phyloP scores from a whole-genome alignment of 805 yeast species.

The Candida gorgasii region DNA sequence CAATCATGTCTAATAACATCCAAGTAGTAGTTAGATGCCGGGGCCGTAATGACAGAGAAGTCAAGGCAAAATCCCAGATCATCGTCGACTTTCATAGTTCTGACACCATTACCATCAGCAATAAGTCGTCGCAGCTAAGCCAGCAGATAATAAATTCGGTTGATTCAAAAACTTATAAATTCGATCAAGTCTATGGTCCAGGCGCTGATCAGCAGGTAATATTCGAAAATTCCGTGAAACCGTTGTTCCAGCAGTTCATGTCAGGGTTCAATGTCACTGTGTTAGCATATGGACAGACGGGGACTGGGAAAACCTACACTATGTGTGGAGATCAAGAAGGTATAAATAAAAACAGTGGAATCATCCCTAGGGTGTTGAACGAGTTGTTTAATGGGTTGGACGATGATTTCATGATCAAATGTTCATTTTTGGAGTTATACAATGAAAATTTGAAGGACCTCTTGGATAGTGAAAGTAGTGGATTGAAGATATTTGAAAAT shows the following conservation, averaged over 20 bases:
- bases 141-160: conserved; percentile 37
- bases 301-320: conserved; percentile 83
- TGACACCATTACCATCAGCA: conserved; percentile 24
- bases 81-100: conserved; percentile 47
- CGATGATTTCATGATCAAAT: conserved; percentile 65
- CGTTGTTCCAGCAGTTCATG: conserved; percentile 67
- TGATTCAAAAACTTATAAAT: conserved; percentile 53
- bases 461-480: conserved; percentile 42
- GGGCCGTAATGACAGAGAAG: conserved; percentile 47
- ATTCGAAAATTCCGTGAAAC: conserved; percentile 70
- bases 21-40: conserved; percentile 59
- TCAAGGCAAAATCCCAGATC: conserved; percentile 44
- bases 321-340: conserved; percentile 53
- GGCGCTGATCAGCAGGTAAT: conserved; percentile 70
- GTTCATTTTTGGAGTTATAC: conserved; percentile 82
- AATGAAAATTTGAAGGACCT: conserved; percentile 84
- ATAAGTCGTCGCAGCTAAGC: conserved; percentile 13
- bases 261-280: conserved; percentile 70
- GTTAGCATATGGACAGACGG: conserved; percentile 81
- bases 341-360: conserved; percentile 49
- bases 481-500: conserved; percentile 42
- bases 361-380: conserved; percentile 50
- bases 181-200: conserved; percentile 83
- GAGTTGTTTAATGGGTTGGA: conserved; percentile 52
- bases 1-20: conserved; percentile 36